These are phyloP conservation scores for Grammothele lineata DNA, from an alignment of 768 basidiomycete species.

Conservation along the genomic window DNA sequence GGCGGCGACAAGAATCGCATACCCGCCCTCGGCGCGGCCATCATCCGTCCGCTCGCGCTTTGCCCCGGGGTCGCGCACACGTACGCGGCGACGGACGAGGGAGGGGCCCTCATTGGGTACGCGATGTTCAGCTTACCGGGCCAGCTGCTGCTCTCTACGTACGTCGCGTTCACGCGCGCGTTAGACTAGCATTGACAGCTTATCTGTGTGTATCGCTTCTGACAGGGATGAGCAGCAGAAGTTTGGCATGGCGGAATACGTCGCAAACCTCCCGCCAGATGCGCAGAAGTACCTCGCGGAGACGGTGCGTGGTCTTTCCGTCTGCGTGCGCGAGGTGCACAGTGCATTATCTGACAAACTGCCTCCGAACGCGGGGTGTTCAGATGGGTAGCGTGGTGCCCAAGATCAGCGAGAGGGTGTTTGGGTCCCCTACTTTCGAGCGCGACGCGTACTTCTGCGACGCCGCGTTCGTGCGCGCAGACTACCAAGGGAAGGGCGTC, in stretches of 20 bases:
- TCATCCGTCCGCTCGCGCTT: not conserved
- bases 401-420: not conserved
- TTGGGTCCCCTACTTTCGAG: slow-evolving; percentile 1
- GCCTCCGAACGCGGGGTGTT: not conserved
- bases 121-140: slow-evolving; percentile 11
- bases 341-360: not conserved
- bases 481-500: slow-evolving; percentile 16
- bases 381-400: not conserved
- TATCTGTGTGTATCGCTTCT: not conserved
- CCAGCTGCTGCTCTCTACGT: slow-evolving; percentile 13
- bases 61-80: slow-evolving; percentile 3
- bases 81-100: slow-evolving; percentile 15
- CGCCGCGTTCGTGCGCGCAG: slow-evolving; percentile 12
- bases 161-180: not conserved
- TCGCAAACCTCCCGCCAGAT: slow-evolving; percentile 13
- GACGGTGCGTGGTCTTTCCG: slow-evolving; percentile 3
- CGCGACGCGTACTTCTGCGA: slow-evolving; percentile 13
- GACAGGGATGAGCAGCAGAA: slow-evolving; percentile 15
- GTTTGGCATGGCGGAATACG: slow-evolving; percentile 13
- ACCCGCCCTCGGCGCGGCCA: not conserved
- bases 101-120: slow-evolving; percentile 13
- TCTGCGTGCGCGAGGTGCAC: not conserved
- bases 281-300: slow-evolving; percentile 13
- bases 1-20: slow-evolving; percentile 1
- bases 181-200: not conserved